Percentiles rank a stretch among this genome's conserved stretches.
Evolutionary conservation across 2,329 filamentous ascomycete genomes (phyloP).

Genomic region (Sporothrix sp.): DNA sequence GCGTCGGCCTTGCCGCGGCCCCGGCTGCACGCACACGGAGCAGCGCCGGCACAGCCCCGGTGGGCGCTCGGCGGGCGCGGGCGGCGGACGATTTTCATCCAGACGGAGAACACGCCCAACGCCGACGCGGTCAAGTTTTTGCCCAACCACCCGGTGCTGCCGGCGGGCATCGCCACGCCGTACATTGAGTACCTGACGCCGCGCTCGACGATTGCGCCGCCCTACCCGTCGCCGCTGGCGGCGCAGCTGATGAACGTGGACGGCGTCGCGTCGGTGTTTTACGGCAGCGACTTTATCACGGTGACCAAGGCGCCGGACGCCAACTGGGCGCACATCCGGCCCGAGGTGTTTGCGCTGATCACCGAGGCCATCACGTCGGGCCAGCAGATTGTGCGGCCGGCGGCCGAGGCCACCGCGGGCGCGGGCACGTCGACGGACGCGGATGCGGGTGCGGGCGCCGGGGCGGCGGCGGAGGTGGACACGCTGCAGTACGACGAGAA

Average conservation of each 20-base stretch:
- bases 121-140: constrained; percentile 94
- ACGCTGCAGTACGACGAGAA: constrained; percentile 77
- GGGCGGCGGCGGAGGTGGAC: constrained; percentile 45
- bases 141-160: constrained; percentile 79
- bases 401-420: constrained; percentile 31
- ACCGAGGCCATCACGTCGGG: constrained; percentile 84
- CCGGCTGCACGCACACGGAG: constrained; percentile 20
- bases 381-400: constrained; percentile 65
- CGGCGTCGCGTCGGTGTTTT: constrained; percentile 90
- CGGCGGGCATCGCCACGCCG: constrained; percentile 58
- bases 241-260: constrained; percentile 87
- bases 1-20: constrained; percentile 18
- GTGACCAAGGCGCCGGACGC: constrained; percentile 82
- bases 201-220: constrained; percentile 76
- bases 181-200: constrained; percentile 91
- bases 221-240: constrained; percentile 83
- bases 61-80: constrained; percentile 23
- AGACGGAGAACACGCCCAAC: constrained; percentile 92
- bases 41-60: constrained; percentile 13
- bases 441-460: constrained; percentile 20
- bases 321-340: constrained; percentile 90
- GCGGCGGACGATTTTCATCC: constrained; percentile 83
- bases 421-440: background rate
- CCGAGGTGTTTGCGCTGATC: constrained; percentile 90
- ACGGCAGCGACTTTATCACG: constrained; percentile 91